Evolutionary conservation across 176 grass and related monocot species (phyloP).

Genomic region (Paspalum notatum): DNA sequence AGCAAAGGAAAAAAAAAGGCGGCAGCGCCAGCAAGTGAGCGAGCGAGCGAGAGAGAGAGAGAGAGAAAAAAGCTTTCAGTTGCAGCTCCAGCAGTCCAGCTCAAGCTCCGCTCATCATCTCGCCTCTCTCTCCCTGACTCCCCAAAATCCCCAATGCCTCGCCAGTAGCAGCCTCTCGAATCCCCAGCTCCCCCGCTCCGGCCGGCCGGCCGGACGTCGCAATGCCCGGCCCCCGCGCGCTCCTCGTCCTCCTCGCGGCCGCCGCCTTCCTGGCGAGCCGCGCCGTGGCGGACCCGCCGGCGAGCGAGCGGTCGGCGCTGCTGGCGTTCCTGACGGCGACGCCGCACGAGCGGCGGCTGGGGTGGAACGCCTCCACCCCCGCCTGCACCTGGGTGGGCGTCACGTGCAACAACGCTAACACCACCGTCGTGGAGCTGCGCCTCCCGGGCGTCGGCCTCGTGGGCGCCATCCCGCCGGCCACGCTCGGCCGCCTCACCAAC

Average conservation of each 20-base stretch:
- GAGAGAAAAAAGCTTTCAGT: too few relatives aligned
- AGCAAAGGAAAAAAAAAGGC: not conserved
- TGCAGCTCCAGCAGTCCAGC: not conserved
- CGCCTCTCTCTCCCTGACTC: not conserved
- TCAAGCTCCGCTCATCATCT: not conserved
- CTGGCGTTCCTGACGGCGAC: slow-evolving; percentile 66
- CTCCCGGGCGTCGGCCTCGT: slow-evolving; percentile 75
- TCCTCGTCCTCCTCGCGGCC: not conserved
- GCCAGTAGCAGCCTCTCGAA: slow-evolving; percentile 18
- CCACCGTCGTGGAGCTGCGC: slow-evolving; percentile 55
- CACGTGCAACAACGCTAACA: slow-evolving; percentile 53
- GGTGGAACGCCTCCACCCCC: slow-evolving; percentile 62
- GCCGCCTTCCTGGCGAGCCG: not conserved
- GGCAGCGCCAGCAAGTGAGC: slow-evolving; percentile 18
- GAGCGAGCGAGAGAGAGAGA: too few relatives aligned
- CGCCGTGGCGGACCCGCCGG: slow-evolving; percentile 47
- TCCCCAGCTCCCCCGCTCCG: not conserved
- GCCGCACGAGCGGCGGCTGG: slow-evolving; percentile 74
- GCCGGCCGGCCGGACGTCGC: not conserved
- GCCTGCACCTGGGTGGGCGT: slow-evolving; percentile 83
- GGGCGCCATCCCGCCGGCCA: slow-evolving; percentile 60
- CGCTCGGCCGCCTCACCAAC: slow-evolving; percentile 49
- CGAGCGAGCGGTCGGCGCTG: slow-evolving; percentile 65
- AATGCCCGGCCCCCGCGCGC: slow-evolving; percentile 31
- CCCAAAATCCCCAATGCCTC: slow-evolving; percentile 18